phyloP scores from a whole-genome alignment of 2,329 filamentous ascomycete genomes.

The Chaetomium globosum region DNA sequence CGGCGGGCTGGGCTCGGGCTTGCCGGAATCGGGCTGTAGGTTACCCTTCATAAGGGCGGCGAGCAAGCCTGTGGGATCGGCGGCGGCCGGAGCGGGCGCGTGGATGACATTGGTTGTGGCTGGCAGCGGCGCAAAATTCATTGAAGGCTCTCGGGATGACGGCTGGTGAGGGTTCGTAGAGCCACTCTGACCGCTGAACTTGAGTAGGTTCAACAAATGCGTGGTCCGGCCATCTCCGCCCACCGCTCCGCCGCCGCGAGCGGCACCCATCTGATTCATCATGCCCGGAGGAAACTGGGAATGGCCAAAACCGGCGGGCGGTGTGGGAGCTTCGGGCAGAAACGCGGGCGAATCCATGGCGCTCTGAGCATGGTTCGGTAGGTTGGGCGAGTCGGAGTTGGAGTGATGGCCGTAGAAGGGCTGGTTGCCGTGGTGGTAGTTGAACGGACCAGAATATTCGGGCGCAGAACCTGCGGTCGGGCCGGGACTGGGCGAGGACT shows the following conservation, averaged over 20 bases:
- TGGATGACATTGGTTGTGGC: slow-evolving; percentile 49
- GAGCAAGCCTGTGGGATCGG: slow-evolving; percentile 60
- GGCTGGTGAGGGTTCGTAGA: slow-evolving; percentile 32
- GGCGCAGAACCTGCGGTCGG: slow-evolving; percentile 29
- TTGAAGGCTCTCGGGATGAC: slow-evolving; percentile 37
- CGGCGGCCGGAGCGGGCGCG: slow-evolving; percentile 58
- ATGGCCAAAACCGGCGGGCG: slow-evolving; percentile 47
- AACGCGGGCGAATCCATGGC: slow-evolving; percentile 40
- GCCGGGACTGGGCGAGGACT: slow-evolving; percentile 38
- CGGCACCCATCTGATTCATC: slow-evolving; percentile 56
- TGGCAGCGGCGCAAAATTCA: slow-evolving; percentile 34
- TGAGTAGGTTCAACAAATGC: slow-evolving; percentile 63
- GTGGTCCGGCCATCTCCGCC: slow-evolving; percentile 52
- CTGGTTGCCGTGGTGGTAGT: slow-evolving; percentile 37
- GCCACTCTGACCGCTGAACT: slow-evolving; percentile 53
- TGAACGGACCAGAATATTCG: slow-evolving; percentile 35
- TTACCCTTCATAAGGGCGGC: slow-evolving; percentile 64
- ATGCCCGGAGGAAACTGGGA: slow-evolving; percentile 46
- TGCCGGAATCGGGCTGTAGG: slow-evolving; percentile 52
- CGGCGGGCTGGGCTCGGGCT: slow-evolving; percentile 43
- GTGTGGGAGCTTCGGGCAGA: slow-evolving; percentile 50
- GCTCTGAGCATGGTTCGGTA: slow-evolving; percentile 31
- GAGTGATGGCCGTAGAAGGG: slow-evolving; percentile 35
- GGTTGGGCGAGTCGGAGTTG: slow-evolving; percentile 35
- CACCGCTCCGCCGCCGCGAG: slow-evolving; percentile 40